Percentiles rank a stretch among this genome's conserved stretches.
phyloP scores from a whole-genome alignment of 2,329 filamentous ascomycete species.

The Colletotrichum graminicola region DNA sequence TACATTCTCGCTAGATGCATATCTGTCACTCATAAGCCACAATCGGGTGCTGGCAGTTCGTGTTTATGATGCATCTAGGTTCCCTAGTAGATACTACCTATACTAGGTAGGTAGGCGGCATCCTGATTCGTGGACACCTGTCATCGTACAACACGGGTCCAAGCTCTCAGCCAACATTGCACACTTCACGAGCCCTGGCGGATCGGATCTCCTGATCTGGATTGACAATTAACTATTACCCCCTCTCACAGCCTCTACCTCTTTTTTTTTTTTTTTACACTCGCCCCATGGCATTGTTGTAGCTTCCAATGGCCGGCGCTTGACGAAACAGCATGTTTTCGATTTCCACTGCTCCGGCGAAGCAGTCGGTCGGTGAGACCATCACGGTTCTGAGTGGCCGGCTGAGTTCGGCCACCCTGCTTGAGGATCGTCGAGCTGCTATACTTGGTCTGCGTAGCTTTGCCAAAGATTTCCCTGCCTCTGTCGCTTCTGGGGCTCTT shows the following conservation, averaged over 20 bases:
- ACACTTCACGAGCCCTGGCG: neutral
- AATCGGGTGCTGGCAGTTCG: neutral
- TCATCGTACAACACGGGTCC: neutral
- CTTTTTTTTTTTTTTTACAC: neutral
- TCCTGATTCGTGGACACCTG: constrained; percentile 1
- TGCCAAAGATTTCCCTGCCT: constrained; percentile 95
- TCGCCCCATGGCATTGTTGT: constrained; percentile 17
- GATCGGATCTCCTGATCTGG: constrained; percentile 5
- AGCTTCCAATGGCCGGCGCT: constrained; percentile 36
- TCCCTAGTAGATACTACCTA: no score
- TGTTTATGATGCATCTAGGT: neutral
- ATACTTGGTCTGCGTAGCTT: constrained; percentile 95
- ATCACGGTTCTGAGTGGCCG: constrained; percentile 91
- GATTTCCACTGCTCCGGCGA: constrained; percentile 81
- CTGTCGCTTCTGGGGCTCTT: constrained; percentile 92
- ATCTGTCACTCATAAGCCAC: no score
- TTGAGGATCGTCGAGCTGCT: constrained; percentile 93
- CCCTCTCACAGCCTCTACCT: neutral
- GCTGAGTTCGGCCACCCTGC: constrained; percentile 87
- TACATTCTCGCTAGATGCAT: neutral
- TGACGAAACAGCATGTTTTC: constrained; percentile 66
- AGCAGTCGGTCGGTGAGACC: constrained; percentile 95
- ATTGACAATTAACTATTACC: neutral
- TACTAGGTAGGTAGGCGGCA: neutral
- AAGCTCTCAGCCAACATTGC: constrained; percentile 1